phyloP scores from a whole-genome alignment of 192 early-diverging fungal species.

The Coemansia sp. region DNA sequence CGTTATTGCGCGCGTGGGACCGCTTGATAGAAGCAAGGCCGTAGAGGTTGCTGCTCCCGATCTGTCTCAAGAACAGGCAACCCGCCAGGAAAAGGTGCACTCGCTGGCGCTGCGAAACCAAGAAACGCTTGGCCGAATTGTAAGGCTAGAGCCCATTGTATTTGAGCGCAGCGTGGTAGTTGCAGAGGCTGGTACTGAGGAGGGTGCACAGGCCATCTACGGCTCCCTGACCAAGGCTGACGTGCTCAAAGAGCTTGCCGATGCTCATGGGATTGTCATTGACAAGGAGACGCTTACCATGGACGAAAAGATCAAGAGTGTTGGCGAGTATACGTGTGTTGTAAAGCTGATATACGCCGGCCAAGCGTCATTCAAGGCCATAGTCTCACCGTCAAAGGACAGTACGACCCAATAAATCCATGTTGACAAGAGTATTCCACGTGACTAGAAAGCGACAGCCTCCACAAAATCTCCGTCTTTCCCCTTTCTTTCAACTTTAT shows the following conservation, averaged over 20 bases:
- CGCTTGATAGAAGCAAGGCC: constrained; percentile 37
- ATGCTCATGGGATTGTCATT: constrained; percentile 33
- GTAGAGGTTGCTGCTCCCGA: constrained; percentile 3
- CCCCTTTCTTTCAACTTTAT: background rate
- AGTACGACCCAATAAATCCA: background rate
- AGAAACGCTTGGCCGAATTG: constrained; percentile 24
- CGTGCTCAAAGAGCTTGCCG: constrained; percentile 37
- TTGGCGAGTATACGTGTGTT: constrained; percentile 44
- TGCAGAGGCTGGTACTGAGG: constrained; percentile 11
- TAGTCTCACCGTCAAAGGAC: constrained; percentile 23
- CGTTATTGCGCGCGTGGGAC: constrained; percentile 30
- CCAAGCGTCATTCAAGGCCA: constrained; percentile 33
- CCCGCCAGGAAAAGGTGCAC: constrained; percentile 28
- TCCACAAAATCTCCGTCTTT: no score
- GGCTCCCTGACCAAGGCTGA: constrained; percentile 47
- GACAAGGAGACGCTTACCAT: constrained; percentile 45
- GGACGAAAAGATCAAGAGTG: constrained; percentile 54
- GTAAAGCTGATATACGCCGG: constrained; percentile 53
- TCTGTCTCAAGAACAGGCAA: background rate
- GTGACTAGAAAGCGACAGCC: background rate
- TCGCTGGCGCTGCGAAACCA: constrained; percentile 47
- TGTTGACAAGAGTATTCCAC: background rate
- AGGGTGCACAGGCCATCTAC: constrained; percentile 32
- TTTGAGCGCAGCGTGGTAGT: constrained; percentile 43
- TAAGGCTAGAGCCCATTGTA: constrained; percentile 31